Base-by-base conservation (phyloP, 1,284 basidiomycete species). In the Cryptococcus sp. region DNA sequence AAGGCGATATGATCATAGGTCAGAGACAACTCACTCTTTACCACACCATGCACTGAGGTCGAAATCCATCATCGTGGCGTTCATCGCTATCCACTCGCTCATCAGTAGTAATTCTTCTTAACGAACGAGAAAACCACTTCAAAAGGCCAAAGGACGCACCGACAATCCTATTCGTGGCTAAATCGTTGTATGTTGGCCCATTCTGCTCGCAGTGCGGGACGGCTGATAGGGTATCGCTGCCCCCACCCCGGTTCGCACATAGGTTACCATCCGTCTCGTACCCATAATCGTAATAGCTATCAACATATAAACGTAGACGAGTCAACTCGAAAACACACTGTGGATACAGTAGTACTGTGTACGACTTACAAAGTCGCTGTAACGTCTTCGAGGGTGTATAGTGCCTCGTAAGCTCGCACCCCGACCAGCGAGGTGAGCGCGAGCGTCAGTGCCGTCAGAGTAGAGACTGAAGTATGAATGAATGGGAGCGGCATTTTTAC, bases 41-140 rank as follows among this genome's bases (percentile, higher is more conserved):
- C 64, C 64, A 45, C 64, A 66, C 64, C 64, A 66, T 41, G 58
- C 48, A 26, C 47, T 38, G 26, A 40, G 41, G 51, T 64, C 55
- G 48, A 23, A 43, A 20, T 46, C 25, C 25, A 66, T 25, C 59
- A 64, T 57, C 46, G 50, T 58, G 46, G 49, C 44, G 60, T 66
- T 57, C 55, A 66, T 60, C 50, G 64, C 64, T 52, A 37, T 25
- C 11, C 8, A 34, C 23, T n/a, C n/a, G 7, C 22, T 20, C 26
- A n/a, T 47, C 46, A n/a, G n/a, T 1, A 34, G 23, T n/a, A 16
- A 11, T 26, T 7, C 41, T 6, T 44, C 41, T 19, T 4, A 1
- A 2, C 41, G 2, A n/a, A 2, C 11, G 11, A 16, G 46, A 25
- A 13, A 2, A 47, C 8, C 7, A n/a, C 46, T 8, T 7, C 46